Evolutionary conservation across 805 yeast genomes (phyloP).

Genomic region (Tetrapisispora pingtungensis): DNA sequence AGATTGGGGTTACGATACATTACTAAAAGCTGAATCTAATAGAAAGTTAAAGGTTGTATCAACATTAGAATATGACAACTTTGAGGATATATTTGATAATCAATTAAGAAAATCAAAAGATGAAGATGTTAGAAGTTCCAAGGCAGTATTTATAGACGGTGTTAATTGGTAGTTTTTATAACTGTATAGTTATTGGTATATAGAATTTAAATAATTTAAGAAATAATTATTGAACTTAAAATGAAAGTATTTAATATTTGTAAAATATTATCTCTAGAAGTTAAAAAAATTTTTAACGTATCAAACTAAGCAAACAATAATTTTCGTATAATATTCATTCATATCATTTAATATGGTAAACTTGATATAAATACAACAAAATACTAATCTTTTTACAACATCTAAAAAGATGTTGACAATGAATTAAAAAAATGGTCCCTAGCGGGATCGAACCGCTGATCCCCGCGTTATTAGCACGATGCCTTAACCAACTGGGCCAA

Average conservation of each 20-base stretch:
- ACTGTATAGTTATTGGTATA: too few relatives aligned
- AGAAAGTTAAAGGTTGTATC: slow-evolving; percentile 63
- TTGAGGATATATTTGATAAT: slow-evolving; percentile 12
- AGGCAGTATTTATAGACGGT: slow-evolving; percentile 12
- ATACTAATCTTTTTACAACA: too few relatives aligned
- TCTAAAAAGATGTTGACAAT: too few relatives aligned
- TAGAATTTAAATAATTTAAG: background rate
- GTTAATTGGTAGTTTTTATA: slow-evolving; percentile 17
- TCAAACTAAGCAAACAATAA: too few relatives aligned
- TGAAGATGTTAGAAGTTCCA: background rate
- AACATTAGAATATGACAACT: slow-evolving; percentile 60
- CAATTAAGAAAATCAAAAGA: background rate
- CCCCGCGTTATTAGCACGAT: slow-evolving; percentile 32
- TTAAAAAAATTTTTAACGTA: too few relatives aligned
- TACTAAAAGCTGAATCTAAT: slow-evolving; percentile 51
- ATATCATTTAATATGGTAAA: too few relatives aligned
- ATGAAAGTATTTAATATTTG: too few relatives aligned
- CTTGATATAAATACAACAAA: too few relatives aligned
- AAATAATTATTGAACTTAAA: background rate
- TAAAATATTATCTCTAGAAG: too few relatives aligned
- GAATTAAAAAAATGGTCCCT: slow-evolving; percentile 25
- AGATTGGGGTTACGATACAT: slow-evolving; percentile 73
- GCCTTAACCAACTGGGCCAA: slow-evolving; percentile 33
- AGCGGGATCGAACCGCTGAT: slow-evolving; percentile 32
- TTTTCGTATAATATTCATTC: too few relatives aligned